Percentiles rank a stretch among this genome's conserved stretches.
These are phyloP conservation scores for Zygotorulaspora florentina DNA, from an alignment of 805 yeast genomes.

Conservation along the genomic window DNA sequence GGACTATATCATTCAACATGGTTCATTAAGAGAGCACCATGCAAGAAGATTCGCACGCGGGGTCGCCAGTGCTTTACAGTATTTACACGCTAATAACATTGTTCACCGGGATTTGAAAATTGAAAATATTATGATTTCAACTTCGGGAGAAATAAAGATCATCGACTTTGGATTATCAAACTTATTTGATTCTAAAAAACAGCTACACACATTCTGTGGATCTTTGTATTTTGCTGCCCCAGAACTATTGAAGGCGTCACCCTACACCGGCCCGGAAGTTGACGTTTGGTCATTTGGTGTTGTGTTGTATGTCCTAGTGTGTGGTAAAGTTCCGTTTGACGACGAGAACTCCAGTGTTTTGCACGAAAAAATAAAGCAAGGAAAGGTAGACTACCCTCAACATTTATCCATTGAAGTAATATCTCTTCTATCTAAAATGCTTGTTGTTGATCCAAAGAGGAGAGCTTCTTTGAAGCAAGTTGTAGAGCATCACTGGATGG, in stretches of 20 bases:
- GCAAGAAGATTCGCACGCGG: conserved; percentile 95
- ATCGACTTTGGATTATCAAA: conserved; percentile 96
- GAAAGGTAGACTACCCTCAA: conserved; percentile 86
- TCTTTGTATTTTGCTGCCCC: conserved; percentile 98
- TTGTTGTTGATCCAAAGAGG: conserved; percentile 80
- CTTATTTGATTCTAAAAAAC: conserved; percentile 62
- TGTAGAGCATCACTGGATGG: conserved; percentile 91
- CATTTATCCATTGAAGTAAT: conserved; percentile 76
- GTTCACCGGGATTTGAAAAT: conserved; percentile 96
- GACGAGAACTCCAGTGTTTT: conserved; percentile 88
- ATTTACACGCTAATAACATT: conserved; percentile 88
- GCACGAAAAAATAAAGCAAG: conserved; percentile 91
- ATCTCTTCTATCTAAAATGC: conserved; percentile 77
- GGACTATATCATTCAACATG: conserved; percentile 95
- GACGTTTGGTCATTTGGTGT: conserved; percentile 99
- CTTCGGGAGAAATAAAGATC: conserved; percentile 88
- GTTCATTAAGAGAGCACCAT: conserved; percentile 85
- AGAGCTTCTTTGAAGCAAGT: conserved; percentile 80
- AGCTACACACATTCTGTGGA: conserved; percentile 93
- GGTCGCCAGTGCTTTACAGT: conserved; percentile 87
- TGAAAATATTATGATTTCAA: conserved; percentile 91
- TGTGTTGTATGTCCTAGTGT: conserved; percentile 87
- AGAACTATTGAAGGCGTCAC: conserved; percentile 85
- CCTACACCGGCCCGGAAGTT: conserved; percentile 94
- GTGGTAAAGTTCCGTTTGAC: conserved; percentile 98